Base-by-base conservation (phyloP, 2,329 filamentous ascomycete genomes). In the Pseudopithomyces chartarum region DNA sequence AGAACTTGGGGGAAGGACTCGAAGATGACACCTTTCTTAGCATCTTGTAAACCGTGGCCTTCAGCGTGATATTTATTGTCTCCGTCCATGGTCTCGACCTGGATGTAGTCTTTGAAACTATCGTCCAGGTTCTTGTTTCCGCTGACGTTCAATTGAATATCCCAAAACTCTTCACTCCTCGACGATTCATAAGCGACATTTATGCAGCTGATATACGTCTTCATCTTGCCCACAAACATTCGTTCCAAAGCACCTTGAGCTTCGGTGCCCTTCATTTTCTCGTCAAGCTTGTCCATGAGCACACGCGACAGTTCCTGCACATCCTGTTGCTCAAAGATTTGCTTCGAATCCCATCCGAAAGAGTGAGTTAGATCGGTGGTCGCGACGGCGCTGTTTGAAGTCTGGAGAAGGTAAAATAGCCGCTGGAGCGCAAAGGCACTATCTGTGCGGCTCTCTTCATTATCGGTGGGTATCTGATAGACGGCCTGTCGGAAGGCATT, bases 31-130 rank as follows among this genome's bases (percentile, higher is more conserved):
- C 95, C 95, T 77, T 99, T 99, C 80, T 92, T 93, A 50, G 95
- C 95, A 74, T 99, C 95, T 73, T 99, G 95, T 39, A 98, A 83
- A 67, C 95, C 95, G 79, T 91, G 89, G 46, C 95, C 87, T 66
- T 96, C 90, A 1, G 95, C 95, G 75, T 92, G 95, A 73, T 99
- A 99, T 76, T 98, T 96, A 80, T 99, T 99, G 74, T 99, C 96
- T 39, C 95, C 95, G 64, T 98, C 93, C 76, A 99, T 89, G 33
- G 93, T 96, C 77, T 99, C 95, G 34, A 97, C 94, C 70, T 96
- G 89, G 65, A 99, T 89, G 73, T 99, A 99, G 76, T 98, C 93
- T 72, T 88, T 88, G 81, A 99, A 98, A 72, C 94, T 98, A 68
- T 96, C 92, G 61, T 96, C 89, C 32, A 99, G 81, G 59, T 90